These are phyloP conservation scores for Protea cynaroides DNA, from an alignment of 164 flowering plant genomes.

Conservation along the genomic window DNA sequence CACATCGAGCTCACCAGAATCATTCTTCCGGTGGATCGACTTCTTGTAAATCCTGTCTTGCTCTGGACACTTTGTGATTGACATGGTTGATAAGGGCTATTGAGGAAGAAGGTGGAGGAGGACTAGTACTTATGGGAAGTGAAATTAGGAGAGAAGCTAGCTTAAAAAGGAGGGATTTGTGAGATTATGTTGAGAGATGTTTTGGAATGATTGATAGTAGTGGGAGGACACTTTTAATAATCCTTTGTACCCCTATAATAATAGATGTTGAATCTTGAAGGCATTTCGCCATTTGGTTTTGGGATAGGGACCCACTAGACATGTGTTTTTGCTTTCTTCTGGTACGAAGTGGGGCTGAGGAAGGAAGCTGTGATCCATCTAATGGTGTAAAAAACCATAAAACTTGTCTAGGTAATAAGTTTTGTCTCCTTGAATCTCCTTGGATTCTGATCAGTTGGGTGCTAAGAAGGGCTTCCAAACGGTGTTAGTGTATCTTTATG, in stretches of 20 bases:
- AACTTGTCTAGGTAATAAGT: slow-evolving; percentile 6
- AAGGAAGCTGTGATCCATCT: too few species aligned
- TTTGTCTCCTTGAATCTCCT: slow-evolving; percentile 24
- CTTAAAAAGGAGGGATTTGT: slow-evolving; percentile 13
- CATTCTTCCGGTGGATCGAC: slow-evolving; percentile 40
- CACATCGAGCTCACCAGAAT: slow-evolving; percentile 83
- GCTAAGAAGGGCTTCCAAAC: slow-evolving; percentile 16
- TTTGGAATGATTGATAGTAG: slow-evolving; percentile 41
- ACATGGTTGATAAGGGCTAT: slow-evolving; percentile 28
- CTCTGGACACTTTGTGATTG: slow-evolving; percentile 25
- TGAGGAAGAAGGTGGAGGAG: neutral
- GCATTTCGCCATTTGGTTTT: slow-evolving; percentile 9
- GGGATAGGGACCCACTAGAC: slow-evolving; percentile 18
- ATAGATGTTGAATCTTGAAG: slow-evolving; percentile 13
- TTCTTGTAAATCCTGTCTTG: slow-evolving; percentile 28
- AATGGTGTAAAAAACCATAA: too few species aligned
- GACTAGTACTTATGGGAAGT: slow-evolving; percentile 3
- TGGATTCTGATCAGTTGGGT: slow-evolving; percentile 40
- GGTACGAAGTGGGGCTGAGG: slow-evolving; percentile 4
- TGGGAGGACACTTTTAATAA: slow-evolving; percentile 29
- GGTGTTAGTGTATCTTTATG: neutral
- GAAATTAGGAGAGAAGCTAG: neutral
- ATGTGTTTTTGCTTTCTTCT: slow-evolving; percentile 13
- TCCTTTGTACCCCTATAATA: slow-evolving; percentile 13
- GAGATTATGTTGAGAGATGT: slow-evolving; percentile 16